Evolutionary conservation across 495 filamentous ascomycete genomes (phyloP), one percentile per base, ranked within the genome.

Genomic region (Penicillium egyptiacum): DNA sequence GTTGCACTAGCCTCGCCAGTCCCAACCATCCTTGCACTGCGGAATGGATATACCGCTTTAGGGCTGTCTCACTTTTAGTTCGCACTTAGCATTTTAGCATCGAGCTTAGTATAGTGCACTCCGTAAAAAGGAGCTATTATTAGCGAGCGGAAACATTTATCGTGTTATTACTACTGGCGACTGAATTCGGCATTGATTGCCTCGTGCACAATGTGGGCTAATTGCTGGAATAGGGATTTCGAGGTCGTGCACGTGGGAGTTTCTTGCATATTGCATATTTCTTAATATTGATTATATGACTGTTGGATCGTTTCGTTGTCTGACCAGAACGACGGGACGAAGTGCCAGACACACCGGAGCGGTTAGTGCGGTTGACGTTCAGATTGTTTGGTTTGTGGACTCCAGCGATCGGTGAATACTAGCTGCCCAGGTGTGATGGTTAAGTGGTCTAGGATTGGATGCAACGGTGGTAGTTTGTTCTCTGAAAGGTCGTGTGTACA

Each of bases 81-180:
- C 35, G 35, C 35, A 39, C 35, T 39, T 39, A 39, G 14, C 35
- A 39, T n/a, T 39, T 39, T 39, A 17, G 35, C 7, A 39, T 39
- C 35, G n/a, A 39, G 35, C 35, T 39, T 39, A 37, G 16, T 37
- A n/a, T 37, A n/a, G 2, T 37, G 31, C 4, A 37, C 33, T 37
- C 35, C 30, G 10, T 39, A 17, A 40, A 41, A 37, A 16, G 2
- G 5, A 25, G 49, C 49, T 51, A 51, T 51, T 40, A 51, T 51
- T 51, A 51, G 49, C 49, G 49, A 51, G 49, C 20, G 33, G 20
- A 30, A 41, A 51, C 23, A 40, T 51, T 51, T 51, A 41, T 50
- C 5, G 48, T 51, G 33, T n/a, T 3, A 51, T 22, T 16, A 22
- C 31, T 39, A 39, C 7, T 8, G 2, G 0, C 6, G n/a, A 39